phyloP scores from a whole-genome alignment of 2,329 filamentous ascomycete species.

The Lachnellula cervina region DNA sequence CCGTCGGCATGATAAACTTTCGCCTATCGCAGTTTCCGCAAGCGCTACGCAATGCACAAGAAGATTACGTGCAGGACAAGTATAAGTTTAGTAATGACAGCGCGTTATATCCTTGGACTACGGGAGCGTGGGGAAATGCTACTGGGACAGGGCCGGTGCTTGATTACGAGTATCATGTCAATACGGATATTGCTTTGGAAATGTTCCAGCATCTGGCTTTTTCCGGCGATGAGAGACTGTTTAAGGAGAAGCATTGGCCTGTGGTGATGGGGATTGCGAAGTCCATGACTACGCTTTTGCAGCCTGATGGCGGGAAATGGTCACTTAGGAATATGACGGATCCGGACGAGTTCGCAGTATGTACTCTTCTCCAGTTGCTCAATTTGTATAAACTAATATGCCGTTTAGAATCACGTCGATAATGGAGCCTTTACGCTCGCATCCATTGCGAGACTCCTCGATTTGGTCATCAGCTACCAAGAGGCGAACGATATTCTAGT shows the following conservation, averaged over 20 bases:
- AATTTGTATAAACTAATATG: neutral
- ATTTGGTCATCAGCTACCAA: slow-evolving; percentile 36
- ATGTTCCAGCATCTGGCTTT: slow-evolving; percentile 4
- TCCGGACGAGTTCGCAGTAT: slow-evolving; percentile 43
- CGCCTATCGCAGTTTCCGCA: slow-evolving; percentile 45
- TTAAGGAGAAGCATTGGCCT: slow-evolving; percentile 11
- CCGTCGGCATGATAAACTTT: slow-evolving; percentile 58
- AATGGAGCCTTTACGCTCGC: slow-evolving; percentile 60
- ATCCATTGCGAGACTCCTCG: slow-evolving; percentile 34
- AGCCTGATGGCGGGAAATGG: slow-evolving; percentile 24
- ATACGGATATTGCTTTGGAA: slow-evolving; percentile 13
- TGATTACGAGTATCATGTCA: slow-evolving; percentile 21
- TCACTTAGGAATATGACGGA: slow-evolving; percentile 60
- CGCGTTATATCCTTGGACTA: slow-evolving; percentile 18
- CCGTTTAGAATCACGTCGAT: slow-evolving; percentile 29
- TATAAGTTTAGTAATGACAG: slow-evolving; percentile 11
- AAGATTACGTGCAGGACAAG: slow-evolving; percentile 9
- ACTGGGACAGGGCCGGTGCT: slow-evolving; percentile 15
- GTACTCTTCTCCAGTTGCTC: slow-evolving; percentile 9
- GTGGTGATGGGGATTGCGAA: slow-evolving; percentile 11
- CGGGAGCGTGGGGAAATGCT: slow-evolving; percentile 17
- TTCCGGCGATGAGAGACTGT: slow-evolving; percentile 8
- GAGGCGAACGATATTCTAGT: slow-evolving; percentile 6
- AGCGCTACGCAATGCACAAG: slow-evolving; percentile 17
- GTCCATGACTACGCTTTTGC: slow-evolving; percentile 3